Evolutionary conservation across 1,284 basidiomycete species (phyloP), one percentile per base, ranked within the genome.

Genomic region (Coniophora puteana): DNA sequence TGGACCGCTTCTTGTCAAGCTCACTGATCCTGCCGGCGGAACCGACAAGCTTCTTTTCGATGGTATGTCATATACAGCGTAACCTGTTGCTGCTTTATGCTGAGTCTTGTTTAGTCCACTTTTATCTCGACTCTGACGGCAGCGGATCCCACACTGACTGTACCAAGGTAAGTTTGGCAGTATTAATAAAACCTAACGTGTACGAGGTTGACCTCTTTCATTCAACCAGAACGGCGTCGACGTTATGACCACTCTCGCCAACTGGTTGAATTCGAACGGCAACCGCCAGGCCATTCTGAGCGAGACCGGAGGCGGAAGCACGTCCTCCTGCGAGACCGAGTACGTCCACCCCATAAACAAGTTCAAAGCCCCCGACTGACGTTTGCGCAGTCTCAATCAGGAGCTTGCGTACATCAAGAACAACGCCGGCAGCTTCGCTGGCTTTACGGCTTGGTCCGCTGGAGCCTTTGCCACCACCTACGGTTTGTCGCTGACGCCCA

Each of bases 51-150:
- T 82, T 23, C 58, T 82, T 51, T 74, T 82, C 45, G 79, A 82
- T 50, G 71, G 69, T 69, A 39, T 41, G 52, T 33, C 17, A 27
- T 24, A n/a, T n/a, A 30, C 40, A 12, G 16, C 34, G 14, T 12
- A 25, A 33, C 36, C 27, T 25, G 18, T 35, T 26, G 43, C 16
- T n/a, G n/a, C 24, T 11, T 30, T 28, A 27, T 13, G 20, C 14
- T 23, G 42, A 18, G 13, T 48, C n/a, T 51, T 47, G 51, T 49
- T 34, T 57, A 67, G 75, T 78, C 4, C 77, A 80, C 67, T 73
- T 78, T 58, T 81, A 80, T 58, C 71, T 78, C 46, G 78, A 81
- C 56, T 64, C 62, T 40, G 76, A 79, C 56, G 76, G 76, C 56
- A 72, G 69, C 28, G 78, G 79, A 36, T 78, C 74, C 4, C 67